Percentiles rank a stretch among this genome's conserved stretches.
These are phyloP conservation scores for Trichoderma harzianum DNA, from an alignment of 2,329 filamentous ascomycete species.

Conservation along the genomic window DNA sequence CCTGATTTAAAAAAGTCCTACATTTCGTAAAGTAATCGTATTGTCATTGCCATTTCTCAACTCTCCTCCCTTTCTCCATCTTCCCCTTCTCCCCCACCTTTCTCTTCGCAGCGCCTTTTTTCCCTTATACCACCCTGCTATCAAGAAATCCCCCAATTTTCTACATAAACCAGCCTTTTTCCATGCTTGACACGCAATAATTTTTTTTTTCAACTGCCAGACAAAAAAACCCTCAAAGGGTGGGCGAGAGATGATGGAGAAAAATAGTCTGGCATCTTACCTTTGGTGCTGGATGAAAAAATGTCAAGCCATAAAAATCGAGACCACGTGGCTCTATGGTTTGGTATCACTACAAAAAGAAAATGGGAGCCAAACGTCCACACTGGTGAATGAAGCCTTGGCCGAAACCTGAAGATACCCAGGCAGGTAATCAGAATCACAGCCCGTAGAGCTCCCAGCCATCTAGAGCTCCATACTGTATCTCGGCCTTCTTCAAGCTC, in stretches of 20 bases:
- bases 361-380: slow-evolving; percentile 7
- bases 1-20: neutral
- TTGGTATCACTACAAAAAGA: slow-evolving; percentile 27
- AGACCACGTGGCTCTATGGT: slow-evolving; percentile 23
- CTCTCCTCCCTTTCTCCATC: neutral
- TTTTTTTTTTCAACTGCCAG: slow-evolving; percentile 6
- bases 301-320: slow-evolving; percentile 9
- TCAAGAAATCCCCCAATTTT: neutral
- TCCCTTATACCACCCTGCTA: neutral
- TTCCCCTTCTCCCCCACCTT: neutral
- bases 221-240: neutral
- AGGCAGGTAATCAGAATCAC: slow-evolving; percentile 29
- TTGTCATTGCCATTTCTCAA: neutral
- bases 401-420: neutral
- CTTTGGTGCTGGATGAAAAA: neutral
- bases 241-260: neutral
- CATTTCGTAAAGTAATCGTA: slow-evolving; percentile 1
- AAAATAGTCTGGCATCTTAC: slow-evolving; percentile 7
- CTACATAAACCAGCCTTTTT: slow-evolving; percentile 13
- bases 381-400: neutral
- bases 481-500: slow-evolving; percentile 27
- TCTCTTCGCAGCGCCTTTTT: neutral
- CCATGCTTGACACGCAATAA: neutral
- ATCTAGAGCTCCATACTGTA: slow-evolving; percentile 39
- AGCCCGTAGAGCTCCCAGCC: slow-evolving; percentile 67